phyloP scores from a whole-genome alignment of 306 rosid genomes.

The Begonia loranthoides region DNA sequence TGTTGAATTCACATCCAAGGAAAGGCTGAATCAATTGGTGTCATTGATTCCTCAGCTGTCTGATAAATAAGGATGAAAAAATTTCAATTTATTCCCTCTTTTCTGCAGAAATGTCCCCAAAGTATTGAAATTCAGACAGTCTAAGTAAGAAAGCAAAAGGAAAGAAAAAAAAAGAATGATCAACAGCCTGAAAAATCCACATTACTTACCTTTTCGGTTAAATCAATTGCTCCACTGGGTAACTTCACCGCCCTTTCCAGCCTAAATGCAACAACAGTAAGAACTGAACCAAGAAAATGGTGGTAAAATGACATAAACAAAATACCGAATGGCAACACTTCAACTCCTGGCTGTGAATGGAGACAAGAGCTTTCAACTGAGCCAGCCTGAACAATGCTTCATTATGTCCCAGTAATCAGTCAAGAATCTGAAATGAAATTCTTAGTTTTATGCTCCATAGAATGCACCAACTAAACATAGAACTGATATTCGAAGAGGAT shows the following conservation, averaged over 20 bases:
- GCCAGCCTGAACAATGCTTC: slow-evolving; percentile 42
- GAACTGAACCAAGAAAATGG: neutral
- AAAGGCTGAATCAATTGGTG: slow-evolving; percentile 51
- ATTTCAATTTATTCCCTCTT: neutral
- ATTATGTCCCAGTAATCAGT: slow-evolving; percentile 59
- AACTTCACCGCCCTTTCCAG: slow-evolving; percentile 98
- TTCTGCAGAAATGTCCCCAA: no score
- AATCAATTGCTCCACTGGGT: slow-evolving; percentile 92
- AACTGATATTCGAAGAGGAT: no score
- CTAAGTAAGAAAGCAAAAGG: neutral
- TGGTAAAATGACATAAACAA: neutral
- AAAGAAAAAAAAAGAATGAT: neutral
- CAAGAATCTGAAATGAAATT: slow-evolving; percentile 51
- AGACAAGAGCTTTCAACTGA: slow-evolving; percentile 35
- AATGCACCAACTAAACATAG: neutral
- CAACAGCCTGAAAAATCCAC: neutral
- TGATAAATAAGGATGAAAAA: slow-evolving; percentile 13
- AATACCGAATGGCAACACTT: neutral
- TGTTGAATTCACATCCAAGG: slow-evolving; percentile 39
- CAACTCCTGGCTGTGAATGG: slow-evolving; percentile 41
- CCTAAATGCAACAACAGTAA: slow-evolving; percentile 23
- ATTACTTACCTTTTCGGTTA: slow-evolving; percentile 63
- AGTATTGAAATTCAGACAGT: no score
- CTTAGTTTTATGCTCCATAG: neutral
- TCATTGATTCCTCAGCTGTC: slow-evolving; percentile 63